Conservation (phyloP, 2,329 filamentous ascomycete species). For the Exophiala bonariae region DNA sequence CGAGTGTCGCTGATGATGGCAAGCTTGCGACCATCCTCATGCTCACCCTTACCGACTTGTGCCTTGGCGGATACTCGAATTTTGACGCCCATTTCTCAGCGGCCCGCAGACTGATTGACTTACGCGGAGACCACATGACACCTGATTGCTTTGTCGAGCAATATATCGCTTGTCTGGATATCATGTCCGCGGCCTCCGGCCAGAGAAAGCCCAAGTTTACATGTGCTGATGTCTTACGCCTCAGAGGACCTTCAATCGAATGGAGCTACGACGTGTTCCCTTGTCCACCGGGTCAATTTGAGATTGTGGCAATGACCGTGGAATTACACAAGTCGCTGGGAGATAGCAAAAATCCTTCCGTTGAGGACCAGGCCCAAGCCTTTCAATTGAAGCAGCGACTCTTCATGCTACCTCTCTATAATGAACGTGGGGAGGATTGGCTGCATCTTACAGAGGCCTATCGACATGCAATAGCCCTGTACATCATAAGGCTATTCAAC, state of each 20-base stretch:
- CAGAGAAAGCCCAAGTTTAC: conserved; percentile 3
- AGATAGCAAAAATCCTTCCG: background rate
- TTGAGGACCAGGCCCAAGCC: background rate
- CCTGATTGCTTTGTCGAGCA: conserved; percentile 10
- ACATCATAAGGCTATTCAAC: conserved; percentile 7
- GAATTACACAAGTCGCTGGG: conserved; percentile 2
- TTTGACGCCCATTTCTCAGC: conserved; percentile 12
- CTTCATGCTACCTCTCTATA: conserved; percentile 2
- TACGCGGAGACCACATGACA: conserved; percentile 5
- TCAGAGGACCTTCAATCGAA: conserved; percentile 2
- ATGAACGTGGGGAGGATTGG: conserved; percentile 5
- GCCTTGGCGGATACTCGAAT: conserved; percentile 7
- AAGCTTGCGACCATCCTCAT: conserved; percentile 9
- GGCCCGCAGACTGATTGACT: conserved; percentile 6
- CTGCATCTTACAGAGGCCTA: conserved; percentile 13
- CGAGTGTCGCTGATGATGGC: conserved; percentile 8
- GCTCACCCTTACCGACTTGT: conserved; percentile 10
- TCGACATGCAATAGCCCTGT: conserved; percentile 10
- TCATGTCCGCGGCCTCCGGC: conserved; percentile 7
- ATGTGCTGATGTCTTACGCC: background rate
- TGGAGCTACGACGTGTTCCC: conserved; percentile 16
- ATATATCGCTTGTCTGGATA: conserved; percentile 10
- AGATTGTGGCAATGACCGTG: conserved; percentile 1
- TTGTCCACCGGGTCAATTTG: conserved; percentile 11
- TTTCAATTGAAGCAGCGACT: background rate